phyloP scores from a whole-genome alignment of 345 rosid species.

The Sisymbrium irio region DNA sequence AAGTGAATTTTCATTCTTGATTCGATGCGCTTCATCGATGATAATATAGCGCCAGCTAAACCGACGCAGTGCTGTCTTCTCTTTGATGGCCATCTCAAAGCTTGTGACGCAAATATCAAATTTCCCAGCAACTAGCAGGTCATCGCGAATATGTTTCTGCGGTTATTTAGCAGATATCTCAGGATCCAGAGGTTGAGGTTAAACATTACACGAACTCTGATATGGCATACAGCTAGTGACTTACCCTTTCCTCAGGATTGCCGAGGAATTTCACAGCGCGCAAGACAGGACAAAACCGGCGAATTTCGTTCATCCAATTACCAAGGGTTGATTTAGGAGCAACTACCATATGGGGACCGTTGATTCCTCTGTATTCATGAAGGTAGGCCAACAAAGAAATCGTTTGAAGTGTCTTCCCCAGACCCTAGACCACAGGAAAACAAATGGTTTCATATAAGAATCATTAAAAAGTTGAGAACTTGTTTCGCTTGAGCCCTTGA shows the following conservation, averaged over 20 bases:
- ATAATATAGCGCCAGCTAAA: conserved; percentile 98
- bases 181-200: background rate
- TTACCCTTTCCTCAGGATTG: conserved; percentile 97
- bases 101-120: conserved; percentile 98
- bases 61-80: conserved; percentile 82
- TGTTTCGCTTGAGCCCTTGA: background rate
- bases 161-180: conserved; percentile 7
- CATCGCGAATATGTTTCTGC: conserved; percentile 91
- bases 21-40: conserved; percentile 98
- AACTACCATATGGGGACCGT: conserved; percentile 99
- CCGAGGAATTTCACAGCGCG: conserved; percentile 98
- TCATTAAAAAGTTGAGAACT: background rate
- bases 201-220: background rate
- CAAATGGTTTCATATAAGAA: background rate
- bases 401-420: conserved; percentile 97
- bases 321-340: conserved; percentile 99
- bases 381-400: conserved; percentile 91
- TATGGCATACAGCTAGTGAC: conserved; percentile 17
- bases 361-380: conserved; percentile 92
- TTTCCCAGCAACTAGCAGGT: conserved; percentile 91
- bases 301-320: conserved; percentile 99
- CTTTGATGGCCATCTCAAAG: conserved; percentile 99
- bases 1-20: conserved; percentile 94
- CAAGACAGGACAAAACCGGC: conserved; percentile 85
- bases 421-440: conserved; percentile 56